phyloP scores from a whole-genome alignment of 495 filamentous ascomycete species.

The Penicillium samsonianum region DNA sequence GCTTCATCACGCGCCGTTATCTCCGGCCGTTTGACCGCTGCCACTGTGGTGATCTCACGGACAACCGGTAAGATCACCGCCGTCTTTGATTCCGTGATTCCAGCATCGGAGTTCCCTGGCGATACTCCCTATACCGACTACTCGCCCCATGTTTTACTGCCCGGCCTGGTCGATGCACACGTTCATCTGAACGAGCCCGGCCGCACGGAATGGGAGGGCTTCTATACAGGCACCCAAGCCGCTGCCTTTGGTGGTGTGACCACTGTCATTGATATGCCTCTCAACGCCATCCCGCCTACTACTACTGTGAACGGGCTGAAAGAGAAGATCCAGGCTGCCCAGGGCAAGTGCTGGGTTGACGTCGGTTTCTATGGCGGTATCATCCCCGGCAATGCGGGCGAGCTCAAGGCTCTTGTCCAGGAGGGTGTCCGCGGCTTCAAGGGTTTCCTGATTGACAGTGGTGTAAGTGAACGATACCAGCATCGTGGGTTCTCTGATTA shows the following conservation, averaged over 20 bases:
- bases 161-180: conserved; percentile 93
- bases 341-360: conserved; percentile 95
- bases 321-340: conserved; percentile 81
- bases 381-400: conserved; percentile 81
- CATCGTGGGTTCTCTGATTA: conserved; percentile 7
- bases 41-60: conserved; percentile 78
- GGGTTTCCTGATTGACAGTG: conserved; percentile 95
- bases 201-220: conserved; percentile 98
- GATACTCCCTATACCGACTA: conserved; percentile 78
- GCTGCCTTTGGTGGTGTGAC: conserved; percentile 96
- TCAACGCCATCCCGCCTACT: conserved; percentile 96
- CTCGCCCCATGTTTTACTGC: conserved; percentile 83
- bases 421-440: conserved; percentile 94
- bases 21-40: conserved; percentile 65
- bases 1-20: conserved; percentile 79
- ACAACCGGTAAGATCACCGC: conserved; percentile 81
- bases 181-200: conserved; percentile 98
- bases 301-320: conserved; percentile 81
- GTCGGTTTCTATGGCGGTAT: conserved; percentile 98
- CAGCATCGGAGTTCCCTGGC: conserved; percentile 67
- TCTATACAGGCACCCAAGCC: conserved; percentile 88
- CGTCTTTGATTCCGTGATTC: conserved; percentile 72
- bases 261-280: conserved; percentile 97
- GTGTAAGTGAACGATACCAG: conserved; percentile 59
- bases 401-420: conserved; percentile 78